Conservation (phyloP, 2,329 filamentous ascomycete genomes). For the Microsporum canis region DNA sequence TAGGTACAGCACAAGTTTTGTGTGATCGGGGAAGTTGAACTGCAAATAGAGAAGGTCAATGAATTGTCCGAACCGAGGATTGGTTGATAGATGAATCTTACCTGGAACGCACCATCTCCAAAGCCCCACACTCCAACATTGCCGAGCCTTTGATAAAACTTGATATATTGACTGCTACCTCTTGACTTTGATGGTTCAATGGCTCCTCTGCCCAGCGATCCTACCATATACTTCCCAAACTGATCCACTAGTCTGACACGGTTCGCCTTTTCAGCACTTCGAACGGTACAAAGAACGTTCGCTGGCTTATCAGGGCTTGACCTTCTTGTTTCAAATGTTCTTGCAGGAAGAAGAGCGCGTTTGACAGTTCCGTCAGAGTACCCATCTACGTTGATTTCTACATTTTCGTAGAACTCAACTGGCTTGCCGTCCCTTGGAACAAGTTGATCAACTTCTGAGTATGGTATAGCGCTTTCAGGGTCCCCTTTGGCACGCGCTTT, state of each 20-base stretch:
- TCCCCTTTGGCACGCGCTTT: conserved; percentile 33
- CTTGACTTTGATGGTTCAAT: conserved; percentile 26
- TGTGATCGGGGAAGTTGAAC: conserved; percentile 44
- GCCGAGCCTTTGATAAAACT: conserved; percentile 41
- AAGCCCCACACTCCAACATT: conserved; percentile 46
- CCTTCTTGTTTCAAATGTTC: conserved; percentile 29
- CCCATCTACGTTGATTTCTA: conserved; percentile 23
- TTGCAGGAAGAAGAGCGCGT: conserved; percentile 31
- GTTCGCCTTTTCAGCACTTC: conserved; percentile 38
- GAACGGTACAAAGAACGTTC: conserved; percentile 25
- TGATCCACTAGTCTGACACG: conserved; percentile 39
- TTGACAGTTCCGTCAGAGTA: conserved; percentile 28
- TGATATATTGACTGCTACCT: conserved; percentile 29
- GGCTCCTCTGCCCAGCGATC: conserved; percentile 33
- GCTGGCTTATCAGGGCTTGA: conserved; percentile 21
- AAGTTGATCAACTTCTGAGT: conserved; percentile 34
- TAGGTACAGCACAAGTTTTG: conserved; percentile 39
- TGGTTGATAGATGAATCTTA: conserved; percentile 11
- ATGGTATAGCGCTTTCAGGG: conserved; percentile 18
- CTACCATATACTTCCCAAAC: conserved; percentile 44
- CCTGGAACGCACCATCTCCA: conserved; percentile 39
- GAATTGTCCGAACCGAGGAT: background rate
- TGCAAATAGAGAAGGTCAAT: conserved; percentile 11
- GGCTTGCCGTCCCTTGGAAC: conserved; percentile 33
- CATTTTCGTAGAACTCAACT: conserved; percentile 40